These are phyloP conservation scores for Rutidosis leptorrhynchoides DNA, from an alignment of 129 eudicot species.

Conservation along the genomic window DNA sequence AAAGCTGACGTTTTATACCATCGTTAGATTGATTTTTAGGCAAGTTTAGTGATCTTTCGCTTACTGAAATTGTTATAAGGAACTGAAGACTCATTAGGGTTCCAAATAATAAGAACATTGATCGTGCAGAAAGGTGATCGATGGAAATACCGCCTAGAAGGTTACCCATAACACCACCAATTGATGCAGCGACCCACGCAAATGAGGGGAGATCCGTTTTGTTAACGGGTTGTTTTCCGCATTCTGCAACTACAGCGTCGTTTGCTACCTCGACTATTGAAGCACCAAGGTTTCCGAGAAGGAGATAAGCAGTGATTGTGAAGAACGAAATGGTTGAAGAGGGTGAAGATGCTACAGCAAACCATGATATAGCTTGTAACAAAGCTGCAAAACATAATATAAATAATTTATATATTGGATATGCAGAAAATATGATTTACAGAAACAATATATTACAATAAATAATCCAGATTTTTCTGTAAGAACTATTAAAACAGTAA, in stretches of 20 bases:
- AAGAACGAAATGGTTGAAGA: conserved; percentile 64
- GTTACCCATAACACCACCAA: conserved; percentile 82
- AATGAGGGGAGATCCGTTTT: conserved; percentile 68
- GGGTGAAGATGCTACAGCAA: conserved; percentile 59
- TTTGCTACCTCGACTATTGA: conserved; percentile 88
- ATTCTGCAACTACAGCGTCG: conserved; percentile 92
- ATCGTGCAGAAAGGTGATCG: conserved; percentile 40
- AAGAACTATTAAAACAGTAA: background rate
- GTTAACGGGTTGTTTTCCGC: conserved; percentile 40
- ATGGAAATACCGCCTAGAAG: conserved; percentile 64
- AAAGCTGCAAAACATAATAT: conserved; percentile 60
- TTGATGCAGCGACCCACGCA: conserved; percentile 79
- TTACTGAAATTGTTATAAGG: conserved; percentile 45
- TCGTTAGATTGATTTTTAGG: conserved; percentile 50
- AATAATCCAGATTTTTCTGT: background rate
- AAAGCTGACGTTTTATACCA: conserved; percentile 51
- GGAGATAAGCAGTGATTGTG: conserved; percentile 58
- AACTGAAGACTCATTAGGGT: conserved; percentile 56
- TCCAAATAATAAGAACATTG: conserved; percentile 60
- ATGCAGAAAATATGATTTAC: background rate
- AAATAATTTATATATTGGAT: too few species aligned
- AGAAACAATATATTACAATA: background rate
- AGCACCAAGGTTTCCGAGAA: conserved; percentile 88
- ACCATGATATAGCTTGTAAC: conserved; percentile 83
- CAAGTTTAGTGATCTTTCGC: conserved; percentile 58